Percentiles rank a stretch among this genome's conserved stretches.
phyloP scores from a whole-genome alignment of 208 protist genomes.

The Leishmania guyanensis region DNA sequence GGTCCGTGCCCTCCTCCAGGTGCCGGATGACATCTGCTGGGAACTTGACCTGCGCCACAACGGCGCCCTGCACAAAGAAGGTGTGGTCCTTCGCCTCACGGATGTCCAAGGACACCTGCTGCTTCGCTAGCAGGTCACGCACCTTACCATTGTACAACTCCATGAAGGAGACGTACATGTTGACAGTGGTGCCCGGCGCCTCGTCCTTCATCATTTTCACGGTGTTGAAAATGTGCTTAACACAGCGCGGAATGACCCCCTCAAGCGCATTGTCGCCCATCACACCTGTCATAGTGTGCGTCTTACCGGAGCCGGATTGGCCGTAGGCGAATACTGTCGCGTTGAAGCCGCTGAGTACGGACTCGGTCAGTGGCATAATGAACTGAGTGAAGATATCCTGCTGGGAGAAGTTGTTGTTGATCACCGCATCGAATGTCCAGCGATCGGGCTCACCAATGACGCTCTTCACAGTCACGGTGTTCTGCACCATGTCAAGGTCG shows the following conservation, averaged over 20 bases:
- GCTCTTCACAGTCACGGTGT: slow-evolving; percentile 71
- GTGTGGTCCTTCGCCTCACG: slow-evolving; percentile 84
- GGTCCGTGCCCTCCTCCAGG: slow-evolving; percentile 90
- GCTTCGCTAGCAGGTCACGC: slow-evolving; percentile 82
- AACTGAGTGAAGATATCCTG: slow-evolving; percentile 89
- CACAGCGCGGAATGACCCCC: slow-evolving; percentile 82
- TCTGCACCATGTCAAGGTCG: slow-evolving; percentile 70
- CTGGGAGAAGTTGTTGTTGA: slow-evolving; percentile 90
- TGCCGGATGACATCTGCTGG: slow-evolving; percentile 70
- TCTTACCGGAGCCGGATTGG: slow-evolving; percentile 96
- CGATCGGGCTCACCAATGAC: slow-evolving; percentile 67
- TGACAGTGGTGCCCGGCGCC: slow-evolving; percentile 47
- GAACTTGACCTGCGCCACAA: slow-evolving; percentile 78
- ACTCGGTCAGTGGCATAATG: slow-evolving; percentile 85
- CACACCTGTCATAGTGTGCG: slow-evolving; percentile 92
- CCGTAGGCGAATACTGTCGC: slow-evolving; percentile 96
- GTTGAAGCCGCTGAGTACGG: slow-evolving; percentile 89
- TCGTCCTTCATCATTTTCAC: slow-evolving; percentile 54
- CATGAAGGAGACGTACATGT: slow-evolving; percentile 83
- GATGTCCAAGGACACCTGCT: slow-evolving; percentile 85
- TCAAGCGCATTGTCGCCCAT: slow-evolving; percentile 61
- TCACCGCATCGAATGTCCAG: slow-evolving; percentile 91
- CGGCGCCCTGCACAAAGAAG: slow-evolving; percentile 83
- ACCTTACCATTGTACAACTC: slow-evolving; percentile 93
- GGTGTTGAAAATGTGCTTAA: slow-evolving; percentile 77